Evolutionary conservation across 495 filamentous ascomycete species (phyloP).

Genomic region (Penicillium goetzii): DNA sequence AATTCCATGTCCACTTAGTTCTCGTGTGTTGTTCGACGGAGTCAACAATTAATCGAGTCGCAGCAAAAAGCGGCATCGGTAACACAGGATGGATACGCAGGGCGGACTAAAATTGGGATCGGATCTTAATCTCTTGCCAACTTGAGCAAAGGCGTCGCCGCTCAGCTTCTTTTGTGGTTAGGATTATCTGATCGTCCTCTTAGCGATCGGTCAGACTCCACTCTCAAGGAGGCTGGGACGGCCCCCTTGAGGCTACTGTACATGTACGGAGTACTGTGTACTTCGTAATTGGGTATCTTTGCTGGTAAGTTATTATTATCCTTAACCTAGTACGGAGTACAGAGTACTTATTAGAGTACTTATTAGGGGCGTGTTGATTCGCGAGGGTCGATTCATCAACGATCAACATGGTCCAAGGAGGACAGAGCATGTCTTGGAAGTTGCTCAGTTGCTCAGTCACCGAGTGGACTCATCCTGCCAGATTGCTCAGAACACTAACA

Average conservation of each 20-base stretch:
- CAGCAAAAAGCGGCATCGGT: constrained; percentile 6
- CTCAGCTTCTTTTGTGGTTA: constrained; percentile 33
- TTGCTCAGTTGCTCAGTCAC: neutral
- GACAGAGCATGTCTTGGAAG: too few relatives aligned
- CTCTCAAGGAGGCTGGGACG: neutral
- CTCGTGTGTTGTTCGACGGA: neutral
- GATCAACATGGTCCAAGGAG: neutral
- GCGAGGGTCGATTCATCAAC: constrained; percentile 24
- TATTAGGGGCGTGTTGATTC: constrained; percentile 1
- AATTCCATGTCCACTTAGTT: neutral
- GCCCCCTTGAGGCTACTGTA: neutral
- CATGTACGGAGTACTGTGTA: neutral
- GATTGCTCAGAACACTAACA: neutral
- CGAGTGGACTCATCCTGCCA: neutral
- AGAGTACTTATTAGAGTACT: neutral
- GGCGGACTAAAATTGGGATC: constrained; percentile 39
- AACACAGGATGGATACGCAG: constrained; percentile 7
- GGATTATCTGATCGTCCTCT: constrained; percentile 41
- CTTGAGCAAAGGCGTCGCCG: constrained; percentile 33
- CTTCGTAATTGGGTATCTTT: neutral
- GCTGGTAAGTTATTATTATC: neutral
- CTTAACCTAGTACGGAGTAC: neutral
- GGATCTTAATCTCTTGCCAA: constrained; percentile 40
- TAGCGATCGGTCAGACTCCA: constrained; percentile 32
- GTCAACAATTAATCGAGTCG: constrained; percentile 1